Percentiles rank a stretch among this genome's conserved stretches.
These are phyloP conservation scores for Malus sylvestris DNA, from an alignment of 306 rosid species.

Conservation along the genomic window DNA sequence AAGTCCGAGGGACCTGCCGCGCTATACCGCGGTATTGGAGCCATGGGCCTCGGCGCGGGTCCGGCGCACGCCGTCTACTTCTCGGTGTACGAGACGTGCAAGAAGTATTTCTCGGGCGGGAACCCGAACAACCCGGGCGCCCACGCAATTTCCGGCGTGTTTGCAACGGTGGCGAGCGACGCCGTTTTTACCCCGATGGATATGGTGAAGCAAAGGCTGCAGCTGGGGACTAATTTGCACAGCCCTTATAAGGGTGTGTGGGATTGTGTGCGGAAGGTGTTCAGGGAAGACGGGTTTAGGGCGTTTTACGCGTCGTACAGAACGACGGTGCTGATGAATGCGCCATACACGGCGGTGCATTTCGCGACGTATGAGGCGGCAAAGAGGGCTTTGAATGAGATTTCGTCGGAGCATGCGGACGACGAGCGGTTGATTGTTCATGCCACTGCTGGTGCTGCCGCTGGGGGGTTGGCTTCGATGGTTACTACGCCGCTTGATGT, in stretches of 20 bases:
- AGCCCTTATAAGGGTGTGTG: constrained; percentile 66
- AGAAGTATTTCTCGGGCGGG: constrained; percentile 50
- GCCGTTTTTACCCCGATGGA: constrained; percentile 88
- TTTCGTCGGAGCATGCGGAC: constrained; percentile 46
- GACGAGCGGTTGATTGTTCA: constrained; percentile 59
- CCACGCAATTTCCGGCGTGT: constrained; percentile 67
- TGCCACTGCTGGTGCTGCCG: constrained; percentile 77
- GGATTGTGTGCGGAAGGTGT: constrained; percentile 63
- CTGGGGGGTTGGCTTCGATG: constrained; percentile 64
- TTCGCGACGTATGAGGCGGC: constrained; percentile 59
- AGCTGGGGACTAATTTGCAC: constrained; percentile 54
- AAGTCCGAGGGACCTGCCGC: constrained; percentile 60
- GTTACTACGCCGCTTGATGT: constrained; percentile 79
- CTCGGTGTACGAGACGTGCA: constrained; percentile 55
- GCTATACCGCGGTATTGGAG: constrained; percentile 76
- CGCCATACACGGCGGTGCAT: constrained; percentile 73
- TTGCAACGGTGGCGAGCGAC: constrained; percentile 70
- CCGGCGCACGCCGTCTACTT: constrained; percentile 91
- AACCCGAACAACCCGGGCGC: constrained; percentile 40
- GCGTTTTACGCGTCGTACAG: constrained; percentile 76
- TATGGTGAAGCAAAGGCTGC: constrained; percentile 90
- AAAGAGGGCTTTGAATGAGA: constrained; percentile 42
- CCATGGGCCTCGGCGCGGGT: constrained; percentile 91
- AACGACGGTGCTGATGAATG: constrained; percentile 79
- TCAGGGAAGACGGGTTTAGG: constrained; percentile 60